Evolutionary conservation across 2,329 filamentous ascomycete species (phyloP).

Genomic region (Apiospora sp.): DNA sequence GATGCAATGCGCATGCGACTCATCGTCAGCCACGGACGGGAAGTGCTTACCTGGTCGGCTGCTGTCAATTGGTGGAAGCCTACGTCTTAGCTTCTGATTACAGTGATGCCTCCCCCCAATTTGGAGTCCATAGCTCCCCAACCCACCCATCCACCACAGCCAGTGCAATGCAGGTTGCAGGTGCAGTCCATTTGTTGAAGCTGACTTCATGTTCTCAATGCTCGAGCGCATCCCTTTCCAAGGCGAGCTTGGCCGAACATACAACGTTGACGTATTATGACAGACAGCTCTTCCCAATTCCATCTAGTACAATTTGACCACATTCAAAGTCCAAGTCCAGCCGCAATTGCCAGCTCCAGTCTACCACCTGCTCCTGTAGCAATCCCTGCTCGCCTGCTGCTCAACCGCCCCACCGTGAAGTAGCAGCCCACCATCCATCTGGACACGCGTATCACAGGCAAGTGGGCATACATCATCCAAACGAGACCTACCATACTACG

Average conservation of each 20-base stretch:
- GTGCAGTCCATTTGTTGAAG: neutral
- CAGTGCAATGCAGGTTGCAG: neutral
- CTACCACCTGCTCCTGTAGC: neutral
- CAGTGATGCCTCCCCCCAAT: neutral
- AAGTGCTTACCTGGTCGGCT: neutral
- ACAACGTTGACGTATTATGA: neutral
- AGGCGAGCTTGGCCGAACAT: too few relatives aligned
- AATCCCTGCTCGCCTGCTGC: neutral
- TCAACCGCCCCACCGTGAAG: conserved; percentile 7
- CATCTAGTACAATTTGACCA: neutral
- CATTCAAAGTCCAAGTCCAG: neutral
- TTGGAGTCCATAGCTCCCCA: neutral
- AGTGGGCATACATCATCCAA: conserved; percentile 14
- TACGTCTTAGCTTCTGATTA: neutral
- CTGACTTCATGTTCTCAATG: neutral
- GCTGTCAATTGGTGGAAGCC: neutral
- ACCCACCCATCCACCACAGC: neutral
- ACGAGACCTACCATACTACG: neutral
- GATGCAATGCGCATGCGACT: neutral
- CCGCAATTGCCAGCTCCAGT: neutral
- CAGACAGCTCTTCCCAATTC: neutral
- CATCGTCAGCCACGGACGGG: neutral
- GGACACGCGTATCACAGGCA: conserved; percentile 18
- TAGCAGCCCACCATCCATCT: conserved; percentile 6
- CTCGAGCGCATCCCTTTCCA: neutral